Percentiles rank a stretch among this genome's conserved stretches.
These are phyloP conservation scores for Ustilago bromivora DNA, from an alignment of 1,284 basidiomycete genomes.

Conservation along the genomic window DNA sequence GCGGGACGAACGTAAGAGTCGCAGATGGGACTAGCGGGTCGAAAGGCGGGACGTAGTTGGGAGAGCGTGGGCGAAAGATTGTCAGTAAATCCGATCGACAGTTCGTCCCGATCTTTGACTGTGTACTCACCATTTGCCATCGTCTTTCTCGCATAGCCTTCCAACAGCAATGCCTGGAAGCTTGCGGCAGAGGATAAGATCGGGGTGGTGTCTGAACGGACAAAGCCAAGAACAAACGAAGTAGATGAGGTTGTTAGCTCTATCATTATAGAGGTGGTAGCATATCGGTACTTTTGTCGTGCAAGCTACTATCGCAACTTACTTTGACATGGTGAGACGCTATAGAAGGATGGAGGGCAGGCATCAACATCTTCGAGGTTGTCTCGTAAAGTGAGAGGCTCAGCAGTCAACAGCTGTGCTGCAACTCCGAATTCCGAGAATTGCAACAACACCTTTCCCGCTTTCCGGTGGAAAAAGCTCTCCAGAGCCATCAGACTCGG, in stretches of 20 bases:
- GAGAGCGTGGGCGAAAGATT: background rate
- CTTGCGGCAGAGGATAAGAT: conserved; percentile 95
- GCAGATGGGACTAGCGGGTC: conserved; percentile 84
- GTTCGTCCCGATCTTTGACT: background rate
- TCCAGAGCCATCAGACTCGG: background rate
- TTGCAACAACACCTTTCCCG: background rate
- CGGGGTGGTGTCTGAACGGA: conserved; percentile 72
- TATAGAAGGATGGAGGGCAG: background rate
- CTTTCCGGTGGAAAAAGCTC: background rate
- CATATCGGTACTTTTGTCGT: background rate
- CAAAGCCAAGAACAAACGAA: background rate
- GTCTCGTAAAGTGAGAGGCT: background rate
- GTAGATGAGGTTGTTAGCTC: background rate
- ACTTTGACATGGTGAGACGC: conserved; percentile 6
- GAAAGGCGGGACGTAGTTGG: background rate
- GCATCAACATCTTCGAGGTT: background rate
- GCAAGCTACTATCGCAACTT: background rate
- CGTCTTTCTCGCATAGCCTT: conserved; percentile 97
- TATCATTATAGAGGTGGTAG: background rate
- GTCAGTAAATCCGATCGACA: conserved; percentile 4
- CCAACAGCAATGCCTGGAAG: conserved; percentile 96
- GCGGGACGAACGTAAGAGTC: conserved; percentile 99
- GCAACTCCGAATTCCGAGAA: conserved; percentile 25
- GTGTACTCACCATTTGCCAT: conserved; percentile 90
- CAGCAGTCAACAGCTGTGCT: conserved; percentile 6